phyloP scores from a whole-genome alignment of 331 rosid species.

The Erythrophleum ivorense region DNA sequence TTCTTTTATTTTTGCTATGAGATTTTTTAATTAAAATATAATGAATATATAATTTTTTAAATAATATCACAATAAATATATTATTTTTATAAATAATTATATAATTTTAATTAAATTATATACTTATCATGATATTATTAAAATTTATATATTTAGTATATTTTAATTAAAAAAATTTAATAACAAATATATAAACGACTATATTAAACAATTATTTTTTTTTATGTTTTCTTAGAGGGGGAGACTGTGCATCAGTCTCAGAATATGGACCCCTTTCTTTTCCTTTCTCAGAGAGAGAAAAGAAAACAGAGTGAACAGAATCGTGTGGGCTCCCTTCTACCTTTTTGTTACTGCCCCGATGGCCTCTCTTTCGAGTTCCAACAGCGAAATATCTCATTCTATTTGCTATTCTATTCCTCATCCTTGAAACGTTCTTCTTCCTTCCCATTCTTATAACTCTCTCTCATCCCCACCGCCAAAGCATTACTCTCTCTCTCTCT shows the following conservation, averaged over 20 bases:
- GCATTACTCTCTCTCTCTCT: not conserved
- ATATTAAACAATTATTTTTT: too few relatives aligned
- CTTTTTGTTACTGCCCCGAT: not conserved
- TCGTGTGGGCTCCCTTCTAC: constrained; percentile 43
- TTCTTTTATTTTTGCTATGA: too few relatives aligned
- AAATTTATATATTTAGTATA: too few relatives aligned
- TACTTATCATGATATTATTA: too few relatives aligned
- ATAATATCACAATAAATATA: too few relatives aligned
- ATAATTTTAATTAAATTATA: too few relatives aligned
- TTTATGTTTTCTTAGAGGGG: not conserved
- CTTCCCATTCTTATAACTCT: constrained; percentile 31
- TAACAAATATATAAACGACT: too few relatives aligned
- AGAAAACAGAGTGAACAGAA: constrained; percentile 26
- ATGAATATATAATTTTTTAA: too few relatives aligned
- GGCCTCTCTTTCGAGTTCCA: not conserved
- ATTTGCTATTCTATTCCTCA: constrained; percentile 23
- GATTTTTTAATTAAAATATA: too few relatives aligned
- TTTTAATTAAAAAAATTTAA: too few relatives aligned
- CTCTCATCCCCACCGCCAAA: constrained; percentile 18
- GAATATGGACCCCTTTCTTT: constrained; percentile 42
- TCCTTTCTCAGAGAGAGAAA: not conserved
- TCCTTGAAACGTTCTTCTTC: constrained; percentile 40
- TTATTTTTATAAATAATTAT: too few relatives aligned
- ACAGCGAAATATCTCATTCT: constrained; percentile 20
- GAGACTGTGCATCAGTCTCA: constrained; percentile 43